phyloP scores from a whole-genome alignment of 73 alveolate genomes.

The Paramecium caudatum region DNA sequence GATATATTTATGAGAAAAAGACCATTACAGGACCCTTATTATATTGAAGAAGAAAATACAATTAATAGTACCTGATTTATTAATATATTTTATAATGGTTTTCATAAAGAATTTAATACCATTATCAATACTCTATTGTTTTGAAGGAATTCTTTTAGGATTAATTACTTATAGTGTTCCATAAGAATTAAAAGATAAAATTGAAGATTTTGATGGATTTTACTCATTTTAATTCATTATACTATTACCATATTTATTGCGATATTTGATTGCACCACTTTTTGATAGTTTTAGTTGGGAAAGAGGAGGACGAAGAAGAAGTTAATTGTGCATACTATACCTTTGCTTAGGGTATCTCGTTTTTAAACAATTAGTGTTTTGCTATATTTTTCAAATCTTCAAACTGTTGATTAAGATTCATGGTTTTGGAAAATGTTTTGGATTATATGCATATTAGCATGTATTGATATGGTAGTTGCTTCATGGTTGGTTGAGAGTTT shows the following conservation, averaged over 20 bases:
- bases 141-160: constrained; percentile 44
- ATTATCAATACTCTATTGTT: constrained; percentile 17
- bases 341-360: constrained; percentile 25
- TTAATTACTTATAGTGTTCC: neutral
- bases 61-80: constrained; percentile 51
- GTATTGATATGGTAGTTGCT: constrained; percentile 21
- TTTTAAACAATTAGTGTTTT: constrained; percentile 5
- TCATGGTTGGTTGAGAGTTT: constrained; percentile 43
- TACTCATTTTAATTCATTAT: neutral
- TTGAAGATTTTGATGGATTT: neutral
- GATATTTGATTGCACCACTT: neutral
- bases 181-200: neutral
- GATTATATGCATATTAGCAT: constrained; percentile 11
- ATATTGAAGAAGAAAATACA: constrained; percentile 10
- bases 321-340: neutral
- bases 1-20: neutral
- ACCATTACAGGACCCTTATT: neutral
- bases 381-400: constrained; percentile 41
- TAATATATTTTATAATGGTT: constrained; percentile 14
- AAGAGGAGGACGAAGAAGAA: constrained; percentile 35
- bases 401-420: neutral
- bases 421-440: constrained; percentile 17
- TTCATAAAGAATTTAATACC: constrained; percentile 32
- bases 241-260: constrained; percentile 42
- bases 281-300: neutral